Percentiles rank a stretch among this genome's conserved stretches.
Evolutionary conservation across 495 filamentous ascomycete genomes (phyloP).

Genomic region (Penicillium atrosanguineum): DNA sequence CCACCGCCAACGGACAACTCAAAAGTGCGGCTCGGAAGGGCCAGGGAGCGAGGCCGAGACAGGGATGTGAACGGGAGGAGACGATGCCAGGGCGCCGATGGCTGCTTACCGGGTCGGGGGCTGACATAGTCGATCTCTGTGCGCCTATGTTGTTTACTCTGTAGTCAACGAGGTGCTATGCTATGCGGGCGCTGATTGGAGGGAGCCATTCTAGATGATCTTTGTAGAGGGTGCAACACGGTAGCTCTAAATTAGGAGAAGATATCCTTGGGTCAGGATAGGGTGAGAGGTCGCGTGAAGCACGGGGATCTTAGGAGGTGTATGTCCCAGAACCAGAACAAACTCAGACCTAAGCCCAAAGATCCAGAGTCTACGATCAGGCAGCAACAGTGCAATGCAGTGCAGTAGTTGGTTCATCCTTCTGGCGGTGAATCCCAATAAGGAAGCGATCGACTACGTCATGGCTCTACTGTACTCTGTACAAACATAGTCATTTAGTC

Average conservation of each 20-base stretch:
- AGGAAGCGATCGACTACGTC: conserved; percentile 26
- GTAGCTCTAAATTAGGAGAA: neutral
- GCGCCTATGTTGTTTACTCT: neutral
- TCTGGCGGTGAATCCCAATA: conserved; percentile 17
- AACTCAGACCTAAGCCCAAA: neutral
- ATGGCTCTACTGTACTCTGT: neutral
- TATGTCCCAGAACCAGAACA: neutral
- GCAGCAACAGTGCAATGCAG: neutral
- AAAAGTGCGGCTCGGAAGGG: conserved; percentile 23
- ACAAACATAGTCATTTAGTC: neutral
- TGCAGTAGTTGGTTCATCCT: neutral
- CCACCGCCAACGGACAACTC: conserved; percentile 11
- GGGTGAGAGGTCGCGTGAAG: neutral
- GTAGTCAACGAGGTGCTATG: neutral
- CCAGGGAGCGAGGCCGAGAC: conserved; percentile 17
- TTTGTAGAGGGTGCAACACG: neutral
- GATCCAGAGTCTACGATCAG: neutral
- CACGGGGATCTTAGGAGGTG: neutral
- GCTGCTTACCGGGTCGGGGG: conserved; percentile 7
- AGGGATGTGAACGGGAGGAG: conserved; percentile 16
- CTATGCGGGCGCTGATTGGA: neutral
- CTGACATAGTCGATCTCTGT: neutral
- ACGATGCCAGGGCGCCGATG: conserved; percentile 12
- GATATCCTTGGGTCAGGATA: neutral
- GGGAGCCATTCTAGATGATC: neutral